A percentile compares a stretch with the other conserved stretches of the same genome.
phyloP scores from a whole-genome alignment of 352 stramenopile species.

The Phytopythium chamaehyphon region DNA sequence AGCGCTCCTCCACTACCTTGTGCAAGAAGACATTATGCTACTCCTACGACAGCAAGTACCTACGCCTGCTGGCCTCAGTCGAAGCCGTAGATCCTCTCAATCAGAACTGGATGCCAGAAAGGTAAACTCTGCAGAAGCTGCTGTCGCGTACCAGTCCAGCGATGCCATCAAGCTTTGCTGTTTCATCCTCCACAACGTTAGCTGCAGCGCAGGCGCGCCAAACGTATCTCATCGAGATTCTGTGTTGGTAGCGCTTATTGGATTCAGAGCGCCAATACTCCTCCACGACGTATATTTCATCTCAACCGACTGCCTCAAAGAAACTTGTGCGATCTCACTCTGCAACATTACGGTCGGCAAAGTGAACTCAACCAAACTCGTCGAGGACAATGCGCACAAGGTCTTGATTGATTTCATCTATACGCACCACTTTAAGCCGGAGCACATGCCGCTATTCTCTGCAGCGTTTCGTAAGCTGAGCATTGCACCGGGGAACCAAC shows the following conservation, averaged over 20 bases:
- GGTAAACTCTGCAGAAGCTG: neutral
- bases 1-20: slow-evolving; percentile 34
- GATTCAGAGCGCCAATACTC: slow-evolving; percentile 31
- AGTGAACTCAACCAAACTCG: slow-evolving; percentile 59
- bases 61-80: neutral
- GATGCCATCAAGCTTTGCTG: slow-evolving; percentile 47
- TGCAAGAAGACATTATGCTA: slow-evolving; percentile 48
- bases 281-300: slow-evolving; percentile 53
- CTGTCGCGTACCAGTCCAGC: neutral
- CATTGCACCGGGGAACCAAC: slow-evolving; percentile 65
- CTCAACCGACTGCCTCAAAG: slow-evolving; percentile 39
- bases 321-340: slow-evolving; percentile 47
- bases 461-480: slow-evolving; percentile 54
- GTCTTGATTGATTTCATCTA: slow-evolving; percentile 59
- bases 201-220: slow-evolving; percentile 24
- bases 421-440: slow-evolving; percentile 27
- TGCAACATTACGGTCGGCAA: slow-evolving; percentile 62
- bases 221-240: slow-evolving; percentile 5
- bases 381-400: slow-evolving; percentile 43
- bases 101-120: neutral
- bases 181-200: slow-evolving; percentile 75
- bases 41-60: slow-evolving; percentile 51
- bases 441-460: slow-evolving; percentile 40
- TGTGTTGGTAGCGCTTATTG: slow-evolving; percentile 49
- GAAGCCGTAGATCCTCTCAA: neutral